Evolutionary conservation across 768 basidiomycete species (phyloP).

Genomic region (Suillus ampliporus): DNA sequence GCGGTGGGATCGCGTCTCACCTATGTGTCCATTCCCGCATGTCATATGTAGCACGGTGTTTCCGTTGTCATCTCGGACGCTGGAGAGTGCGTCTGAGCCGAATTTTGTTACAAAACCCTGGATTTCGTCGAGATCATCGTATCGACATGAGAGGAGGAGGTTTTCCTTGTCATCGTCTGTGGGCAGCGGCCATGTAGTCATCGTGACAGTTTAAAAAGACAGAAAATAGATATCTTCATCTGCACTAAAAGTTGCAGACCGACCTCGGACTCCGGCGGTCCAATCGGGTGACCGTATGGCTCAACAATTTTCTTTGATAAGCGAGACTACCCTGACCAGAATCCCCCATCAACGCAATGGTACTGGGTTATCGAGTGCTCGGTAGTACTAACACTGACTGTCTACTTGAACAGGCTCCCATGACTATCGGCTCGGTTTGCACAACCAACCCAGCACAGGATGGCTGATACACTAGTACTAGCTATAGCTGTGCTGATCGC

Average conservation of each 20-base stretch:
- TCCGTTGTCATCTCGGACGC: conserved; percentile 72
- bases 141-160: conserved; percentile 81
- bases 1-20: conserved; percentile 47
- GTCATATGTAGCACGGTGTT: conserved; percentile 89
- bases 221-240: neutral
- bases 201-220: conserved; percentile 6
- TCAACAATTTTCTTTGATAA: too few relatives aligned
- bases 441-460: too few relatives aligned
- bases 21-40: conserved; percentile 86
- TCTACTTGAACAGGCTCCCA: too few relatives aligned
- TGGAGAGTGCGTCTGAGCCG: conserved; percentile 53
- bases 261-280: neutral
- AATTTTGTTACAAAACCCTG: conserved; percentile 66
- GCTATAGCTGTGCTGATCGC: conserved; percentile 1
- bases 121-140: conserved; percentile 86
- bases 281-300: too few relatives aligned
- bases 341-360: too few relatives aligned
- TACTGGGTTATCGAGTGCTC: too few relatives aligned
- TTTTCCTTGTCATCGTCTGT: conserved; percentile 69
- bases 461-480: too few relatives aligned
- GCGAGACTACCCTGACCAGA: too few relatives aligned
- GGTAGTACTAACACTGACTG: too few relatives aligned
- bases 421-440: too few relatives aligned
- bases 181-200: conserved; percentile 25
- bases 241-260: neutral